Evolutionary conservation across 2,329 filamentous ascomycete genomes (phyloP), one percentile per base, ranked within the genome.

Genomic region (Aspergillus uvarum): DNA sequence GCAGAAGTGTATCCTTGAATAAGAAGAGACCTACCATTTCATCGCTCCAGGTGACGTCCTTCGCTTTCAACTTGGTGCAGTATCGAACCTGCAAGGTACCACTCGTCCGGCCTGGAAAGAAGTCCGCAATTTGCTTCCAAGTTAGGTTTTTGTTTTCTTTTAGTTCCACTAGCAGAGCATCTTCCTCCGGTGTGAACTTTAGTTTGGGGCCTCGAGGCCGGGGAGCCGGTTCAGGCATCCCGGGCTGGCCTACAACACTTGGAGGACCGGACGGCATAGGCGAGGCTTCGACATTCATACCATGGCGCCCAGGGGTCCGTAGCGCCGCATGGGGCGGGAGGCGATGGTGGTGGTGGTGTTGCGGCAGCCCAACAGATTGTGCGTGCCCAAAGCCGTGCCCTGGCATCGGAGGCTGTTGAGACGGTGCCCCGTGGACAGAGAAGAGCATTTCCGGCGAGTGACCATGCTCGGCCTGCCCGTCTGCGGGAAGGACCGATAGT

Each of bases 71-170:
- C 78, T 96, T 96, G 48, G 92, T 96, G 74, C 93, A 97, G 75
- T 97, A 97, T 38, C 93, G 88, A 57, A 97, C 93, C 76, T 97
- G 93, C 62, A 97, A 79, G 31, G 93, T 96, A 19, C 93, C 93
- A 50, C 91, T 96, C 60, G 91, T 95, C 59, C 93, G 84, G 1
- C 92, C 93, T 0, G 93, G 93, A 68, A 97, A 97, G 78, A 96
- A 96, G 72, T 96, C 93, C 59, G 92, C 91, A 71, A 97, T 97
- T 81, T 97, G 93, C 78, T 96, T 96, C 93, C 93, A 97, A 4
- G 93, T 96, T 72, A 97, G 81, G 72, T 91, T 93, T 76, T 95
- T 96, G 71, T 95, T 93, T 77, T 97, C 93, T 76, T 97, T 97
- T 63, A 97, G 81, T 72, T 96, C 91, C 59, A 96, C 88, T 56